Conservation (phyloP, 371 early-diverging fungal species). For the Rhizopus stolonifer region DNA sequence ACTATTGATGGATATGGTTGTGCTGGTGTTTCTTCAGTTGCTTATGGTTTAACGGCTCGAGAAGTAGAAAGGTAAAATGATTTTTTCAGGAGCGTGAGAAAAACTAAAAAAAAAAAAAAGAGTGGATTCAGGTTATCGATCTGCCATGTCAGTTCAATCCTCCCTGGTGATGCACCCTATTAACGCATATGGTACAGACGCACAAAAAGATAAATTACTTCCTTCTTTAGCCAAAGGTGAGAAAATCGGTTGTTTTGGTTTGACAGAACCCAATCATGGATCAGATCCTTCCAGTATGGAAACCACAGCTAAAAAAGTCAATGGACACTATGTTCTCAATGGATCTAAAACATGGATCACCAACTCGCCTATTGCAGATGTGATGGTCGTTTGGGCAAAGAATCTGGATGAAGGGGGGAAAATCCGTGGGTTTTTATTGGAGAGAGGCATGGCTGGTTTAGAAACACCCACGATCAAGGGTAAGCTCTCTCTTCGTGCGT, state of each 20-base stretch:
- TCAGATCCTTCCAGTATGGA: conserved; percentile 95
- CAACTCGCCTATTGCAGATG: conserved; percentile 97
- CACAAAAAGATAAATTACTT: conserved; percentile 89
- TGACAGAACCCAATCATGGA: conserved; percentile 99
- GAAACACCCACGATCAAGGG: conserved; percentile 90
- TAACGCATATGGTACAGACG: conserved; percentile 90
- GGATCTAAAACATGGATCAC: conserved; percentile 99
- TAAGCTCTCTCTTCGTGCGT: conserved; percentile 94
- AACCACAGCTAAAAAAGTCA: conserved; percentile 78
- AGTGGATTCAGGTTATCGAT: conserved; percentile 95
- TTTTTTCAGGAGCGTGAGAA: conserved; percentile 3
- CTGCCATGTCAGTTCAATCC: conserved; percentile 98
- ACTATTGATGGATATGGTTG: conserved; percentile 97
- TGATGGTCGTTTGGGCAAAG: conserved; percentile 98
- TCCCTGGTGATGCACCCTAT: conserved; percentile 98
- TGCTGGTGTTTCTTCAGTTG: conserved; percentile 95
- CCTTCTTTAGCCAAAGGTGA: conserved; percentile 93
- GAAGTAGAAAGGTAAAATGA: conserved; percentile 84
- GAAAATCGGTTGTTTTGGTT: conserved; percentile 89
- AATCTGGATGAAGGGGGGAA: conserved; percentile 74
- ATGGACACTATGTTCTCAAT: conserved; percentile 78
- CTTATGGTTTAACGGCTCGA: conserved; percentile 95
- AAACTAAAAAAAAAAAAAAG: conserved; percentile 27
- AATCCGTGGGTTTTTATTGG: conserved; percentile 94
- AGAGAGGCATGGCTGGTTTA: conserved; percentile 88